These are phyloP conservation scores for Aspergillus haitiensis DNA, from an alignment of 495 filamentous ascomycete species.

Conservation along the genomic window DNA sequence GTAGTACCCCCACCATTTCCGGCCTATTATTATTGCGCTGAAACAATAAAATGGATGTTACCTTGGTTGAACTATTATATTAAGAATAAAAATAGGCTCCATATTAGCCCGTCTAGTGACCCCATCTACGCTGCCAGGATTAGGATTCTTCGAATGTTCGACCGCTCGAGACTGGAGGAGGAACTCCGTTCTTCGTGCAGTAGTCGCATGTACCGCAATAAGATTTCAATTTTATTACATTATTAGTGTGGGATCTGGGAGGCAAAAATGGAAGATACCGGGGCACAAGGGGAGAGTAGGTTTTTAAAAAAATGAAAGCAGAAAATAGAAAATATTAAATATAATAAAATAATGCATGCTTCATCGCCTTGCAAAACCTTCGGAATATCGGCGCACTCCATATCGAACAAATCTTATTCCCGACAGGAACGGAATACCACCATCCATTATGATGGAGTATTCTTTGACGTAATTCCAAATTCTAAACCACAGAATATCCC, in stretches of 20 bases:
- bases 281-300: neutral
- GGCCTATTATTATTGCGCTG: neutral
- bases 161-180: constrained; percentile 8
- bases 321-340: neutral
- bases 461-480: constrained; percentile 7
- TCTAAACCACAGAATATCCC: neutral
- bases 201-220: neutral
- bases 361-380: too few species aligned
- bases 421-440: neutral
- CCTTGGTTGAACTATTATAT: constrained; percentile 16
- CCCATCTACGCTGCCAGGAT: neutral
- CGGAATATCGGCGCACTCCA: too few species aligned
- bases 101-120: constrained; percentile 3
- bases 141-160: constrained; percentile 14
- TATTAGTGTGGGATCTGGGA: neutral
- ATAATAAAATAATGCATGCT: neutral
- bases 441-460: too few species aligned
- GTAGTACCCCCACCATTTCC: neutral
- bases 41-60: constrained; percentile 11
- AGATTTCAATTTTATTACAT: neutral
- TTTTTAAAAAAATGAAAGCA: neutral
- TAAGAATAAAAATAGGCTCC: constrained; percentile 17
- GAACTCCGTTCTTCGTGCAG: constrained; percentile 8
- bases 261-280: neutral
- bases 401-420: neutral